A percentile compares a stretch with the other conserved stretches of the same genome.
These are phyloP conservation scores for Zygosaccharomyces pseudorouxii DNA, from an alignment of 805 yeast species.

Conservation along the genomic window DNA sequence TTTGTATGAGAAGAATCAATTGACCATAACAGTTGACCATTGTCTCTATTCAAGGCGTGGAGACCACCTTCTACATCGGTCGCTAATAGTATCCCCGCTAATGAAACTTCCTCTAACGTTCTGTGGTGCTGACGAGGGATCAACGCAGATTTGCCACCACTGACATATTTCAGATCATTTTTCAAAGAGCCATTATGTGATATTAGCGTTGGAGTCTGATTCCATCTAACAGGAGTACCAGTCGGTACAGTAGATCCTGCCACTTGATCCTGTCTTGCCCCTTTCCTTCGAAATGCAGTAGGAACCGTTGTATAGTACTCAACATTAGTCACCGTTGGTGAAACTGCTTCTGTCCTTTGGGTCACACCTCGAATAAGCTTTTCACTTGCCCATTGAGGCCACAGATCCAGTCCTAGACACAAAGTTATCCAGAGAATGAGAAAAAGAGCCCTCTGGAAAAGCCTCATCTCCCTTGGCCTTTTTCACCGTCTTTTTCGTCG, in stretches of 20 bases:
- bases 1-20: constrained; percentile 44
- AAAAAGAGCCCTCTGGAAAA: constrained; percentile 1
- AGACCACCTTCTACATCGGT: constrained; percentile 85
- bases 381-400: constrained; percentile 3
- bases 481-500: background rate
- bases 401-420: constrained; percentile 5
- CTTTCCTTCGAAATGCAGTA: constrained; percentile 10
- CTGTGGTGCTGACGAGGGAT: constrained; percentile 11
- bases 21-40: constrained; percentile 77
- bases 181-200: constrained; percentile 1
- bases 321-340: background rate
- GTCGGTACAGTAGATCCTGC: background rate
- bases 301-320: constrained; percentile 14
- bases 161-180: background rate
- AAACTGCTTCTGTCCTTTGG: background rate
- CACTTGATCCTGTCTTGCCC: background rate
- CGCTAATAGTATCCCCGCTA: constrained; percentile 58
- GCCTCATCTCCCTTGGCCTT: background rate
- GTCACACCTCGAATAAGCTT: background rate
- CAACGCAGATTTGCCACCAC: constrained; percentile 8
- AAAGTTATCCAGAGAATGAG: constrained; percentile 4
- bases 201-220: background rate
- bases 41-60: constrained; percentile 70
- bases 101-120: constrained; percentile 16
- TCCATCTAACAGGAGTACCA: constrained; percentile 1